These are phyloP conservation scores for Mycosphaerella sp. DNA, from an alignment of 2,329 filamentous ascomycete species.

Conservation along the genomic window DNA sequence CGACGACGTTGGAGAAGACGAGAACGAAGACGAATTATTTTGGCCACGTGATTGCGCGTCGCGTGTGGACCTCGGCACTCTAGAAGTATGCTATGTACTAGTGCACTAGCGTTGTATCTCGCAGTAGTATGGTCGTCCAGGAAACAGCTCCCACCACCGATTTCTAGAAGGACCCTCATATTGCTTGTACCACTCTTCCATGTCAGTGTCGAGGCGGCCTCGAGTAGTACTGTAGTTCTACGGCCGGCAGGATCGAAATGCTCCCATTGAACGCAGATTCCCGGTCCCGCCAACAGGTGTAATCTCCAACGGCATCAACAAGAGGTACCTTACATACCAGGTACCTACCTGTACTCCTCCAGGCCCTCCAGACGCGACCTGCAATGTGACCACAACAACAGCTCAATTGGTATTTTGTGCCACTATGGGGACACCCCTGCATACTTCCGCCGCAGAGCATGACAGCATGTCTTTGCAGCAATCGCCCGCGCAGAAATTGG, in stretches of 20 bases:
- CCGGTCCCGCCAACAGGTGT: neutral
- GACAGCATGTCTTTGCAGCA: neutral
- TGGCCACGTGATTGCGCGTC: neutral
- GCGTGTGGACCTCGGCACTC: neutral
- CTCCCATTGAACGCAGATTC: neutral
- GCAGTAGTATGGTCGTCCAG: neutral
- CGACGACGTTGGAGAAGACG: neutral
- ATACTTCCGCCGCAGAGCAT: neutral
- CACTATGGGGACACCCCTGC: conserved; percentile 3
- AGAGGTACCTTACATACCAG: no score
- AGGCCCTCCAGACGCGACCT: neutral
- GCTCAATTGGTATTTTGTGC: neutral
- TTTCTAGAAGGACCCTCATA: neutral
- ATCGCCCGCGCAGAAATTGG: neutral
- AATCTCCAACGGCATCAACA: neutral
- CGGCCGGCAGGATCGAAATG: conserved; percentile 5
- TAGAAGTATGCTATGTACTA: no score
- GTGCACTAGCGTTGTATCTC: neutral
- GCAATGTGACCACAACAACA: conserved; percentile 1
- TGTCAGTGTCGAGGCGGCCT: neutral
- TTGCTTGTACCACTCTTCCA: neutral
- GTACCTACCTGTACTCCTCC: neutral
- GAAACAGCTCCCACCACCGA: neutral
- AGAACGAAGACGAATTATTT: neutral
- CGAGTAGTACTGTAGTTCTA: neutral